phyloP scores from a whole-genome alignment of 163 green algal species.

The Scenedesmus sp. region DNA sequence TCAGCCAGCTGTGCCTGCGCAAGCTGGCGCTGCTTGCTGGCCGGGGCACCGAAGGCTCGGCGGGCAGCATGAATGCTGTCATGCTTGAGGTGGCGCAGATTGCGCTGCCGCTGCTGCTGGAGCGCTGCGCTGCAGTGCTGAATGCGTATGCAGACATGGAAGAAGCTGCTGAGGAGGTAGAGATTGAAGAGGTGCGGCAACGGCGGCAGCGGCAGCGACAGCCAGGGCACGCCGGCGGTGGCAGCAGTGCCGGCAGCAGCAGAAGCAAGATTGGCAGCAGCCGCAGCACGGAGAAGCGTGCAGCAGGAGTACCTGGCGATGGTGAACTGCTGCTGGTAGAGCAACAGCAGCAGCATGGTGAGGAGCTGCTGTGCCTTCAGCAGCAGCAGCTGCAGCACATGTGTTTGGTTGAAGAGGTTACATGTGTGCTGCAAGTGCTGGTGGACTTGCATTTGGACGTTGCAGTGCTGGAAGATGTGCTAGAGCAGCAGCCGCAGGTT shows the following conservation, averaged over 20 bases:
- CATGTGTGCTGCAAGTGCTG: constrained; percentile 37
- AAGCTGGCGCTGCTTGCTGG: constrained; percentile 89
- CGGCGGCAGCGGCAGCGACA: not conserved
- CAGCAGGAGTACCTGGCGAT: not conserved
- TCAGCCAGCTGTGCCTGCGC: constrained; percentile 84
- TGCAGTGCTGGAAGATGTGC: constrained; percentile 14
- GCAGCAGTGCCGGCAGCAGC: not conserved
- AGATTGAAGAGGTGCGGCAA: not conserved
- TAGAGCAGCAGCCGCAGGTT: constrained; percentile 26
- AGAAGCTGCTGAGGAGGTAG: not conserved
- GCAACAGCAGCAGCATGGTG: not conserved
- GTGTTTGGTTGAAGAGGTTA: constrained; percentile 48
- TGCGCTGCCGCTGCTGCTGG: constrained; percentile 82
- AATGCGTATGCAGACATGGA: constrained; percentile 59
- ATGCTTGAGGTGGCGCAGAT: constrained; percentile 69
- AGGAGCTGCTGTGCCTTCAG: not conserved
- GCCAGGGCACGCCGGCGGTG: too few species aligned
- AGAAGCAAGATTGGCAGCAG: not conserved
- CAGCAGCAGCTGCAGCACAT: constrained; percentile 24
- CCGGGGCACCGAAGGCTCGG: constrained; percentile 56
- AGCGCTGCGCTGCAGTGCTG: constrained; percentile 72
- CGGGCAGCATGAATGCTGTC: constrained; percentile 42
- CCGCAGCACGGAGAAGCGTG: not conserved
- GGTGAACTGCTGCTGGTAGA: not conserved
- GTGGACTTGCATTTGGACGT: constrained; percentile 30